Percentiles rank a stretch among this genome's conserved stretches.
phyloP scores from a whole-genome alignment of 2,329 filamentous ascomycete genomes.

The Hypoxylon sp. region DNA sequence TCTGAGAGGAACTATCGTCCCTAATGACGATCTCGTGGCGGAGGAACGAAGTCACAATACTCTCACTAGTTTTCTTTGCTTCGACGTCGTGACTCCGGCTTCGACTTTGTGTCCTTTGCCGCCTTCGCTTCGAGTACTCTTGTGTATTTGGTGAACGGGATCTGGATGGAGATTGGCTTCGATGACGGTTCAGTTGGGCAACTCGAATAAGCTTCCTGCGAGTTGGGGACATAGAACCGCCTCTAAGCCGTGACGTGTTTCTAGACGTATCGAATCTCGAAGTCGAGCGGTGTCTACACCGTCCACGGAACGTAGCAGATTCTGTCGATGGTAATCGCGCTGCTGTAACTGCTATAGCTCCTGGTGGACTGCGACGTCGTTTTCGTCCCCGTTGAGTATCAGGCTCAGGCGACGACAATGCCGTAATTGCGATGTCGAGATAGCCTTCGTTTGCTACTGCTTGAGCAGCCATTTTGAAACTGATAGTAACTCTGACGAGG shows the following conservation, averaged over 20 bases:
- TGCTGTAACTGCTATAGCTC: conserved; percentile 46
- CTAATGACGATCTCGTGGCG: conserved; percentile 49
- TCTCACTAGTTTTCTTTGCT: conserved; percentile 36
- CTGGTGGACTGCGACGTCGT: conserved; percentile 55
- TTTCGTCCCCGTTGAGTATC: conserved; percentile 57
- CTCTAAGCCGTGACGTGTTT: conserved; percentile 49
- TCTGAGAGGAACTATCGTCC: conserved; percentile 35
- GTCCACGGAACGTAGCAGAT: conserved; percentile 59
- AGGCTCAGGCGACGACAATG: conserved; percentile 53
- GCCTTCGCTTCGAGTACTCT: conserved; percentile 51
- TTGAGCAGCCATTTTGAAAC: conserved; percentile 46
- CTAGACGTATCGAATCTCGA: conserved; percentile 53
- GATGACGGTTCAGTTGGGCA: conserved; percentile 58
- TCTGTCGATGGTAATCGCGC: conserved; percentile 55
- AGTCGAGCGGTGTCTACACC: conserved; percentile 58
- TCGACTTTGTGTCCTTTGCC: conserved; percentile 58
- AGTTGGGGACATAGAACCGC: conserved; percentile 57
- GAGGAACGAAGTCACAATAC: conserved; percentile 40
- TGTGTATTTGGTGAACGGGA: conserved; percentile 52
- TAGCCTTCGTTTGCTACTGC: conserved; percentile 45
- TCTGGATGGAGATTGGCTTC: conserved; percentile 61
- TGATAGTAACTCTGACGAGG: neutral
- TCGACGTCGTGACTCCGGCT: conserved; percentile 51
- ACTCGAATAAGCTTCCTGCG: conserved; percentile 60
- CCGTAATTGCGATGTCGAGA: conserved; percentile 47